Percentiles rank a stretch among this genome's conserved stretches.
phyloP scores from a whole-genome alignment of 257 asterid species.

The Rauvolfia tetraphylla region DNA sequence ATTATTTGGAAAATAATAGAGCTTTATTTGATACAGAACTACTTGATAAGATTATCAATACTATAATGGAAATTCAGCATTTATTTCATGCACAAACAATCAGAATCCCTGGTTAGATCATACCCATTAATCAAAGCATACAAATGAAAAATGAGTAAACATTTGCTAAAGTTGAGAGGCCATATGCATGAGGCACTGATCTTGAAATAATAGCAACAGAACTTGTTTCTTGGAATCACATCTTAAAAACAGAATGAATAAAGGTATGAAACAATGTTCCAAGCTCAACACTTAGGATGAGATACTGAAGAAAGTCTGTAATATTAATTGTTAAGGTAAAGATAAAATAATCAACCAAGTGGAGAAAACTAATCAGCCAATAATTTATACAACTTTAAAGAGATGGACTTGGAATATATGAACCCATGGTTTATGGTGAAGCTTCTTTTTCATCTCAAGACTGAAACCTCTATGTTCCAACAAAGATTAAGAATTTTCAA shows the following conservation, averaged over 20 bases:
- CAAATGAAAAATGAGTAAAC: not conserved
- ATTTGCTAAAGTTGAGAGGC: not conserved
- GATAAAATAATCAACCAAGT: not conserved
- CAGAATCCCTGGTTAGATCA: not conserved
- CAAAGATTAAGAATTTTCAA: no score
- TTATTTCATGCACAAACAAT: not conserved
- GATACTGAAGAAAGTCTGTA: not conserved
- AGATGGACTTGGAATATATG: no score
- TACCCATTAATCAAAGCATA: not conserved
- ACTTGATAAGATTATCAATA: not conserved
- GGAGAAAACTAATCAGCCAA: not conserved
- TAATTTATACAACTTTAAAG: not conserved
- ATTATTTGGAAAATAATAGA: not conserved
- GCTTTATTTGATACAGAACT: not conserved
- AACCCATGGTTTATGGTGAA: not conserved
- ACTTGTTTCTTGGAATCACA: not conserved
- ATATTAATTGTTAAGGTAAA: not conserved
- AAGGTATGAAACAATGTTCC: not conserved
- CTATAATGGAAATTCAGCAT: not conserved
- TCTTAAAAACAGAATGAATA: not conserved
- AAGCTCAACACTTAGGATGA: not conserved
- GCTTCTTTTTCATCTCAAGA: not conserved
- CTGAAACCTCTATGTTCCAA: not conserved
- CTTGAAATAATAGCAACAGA: not conserved
- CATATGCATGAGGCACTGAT: not conserved